Conservation (phyloP, 345 rosid species). For the Angophora floribunda region DNA sequence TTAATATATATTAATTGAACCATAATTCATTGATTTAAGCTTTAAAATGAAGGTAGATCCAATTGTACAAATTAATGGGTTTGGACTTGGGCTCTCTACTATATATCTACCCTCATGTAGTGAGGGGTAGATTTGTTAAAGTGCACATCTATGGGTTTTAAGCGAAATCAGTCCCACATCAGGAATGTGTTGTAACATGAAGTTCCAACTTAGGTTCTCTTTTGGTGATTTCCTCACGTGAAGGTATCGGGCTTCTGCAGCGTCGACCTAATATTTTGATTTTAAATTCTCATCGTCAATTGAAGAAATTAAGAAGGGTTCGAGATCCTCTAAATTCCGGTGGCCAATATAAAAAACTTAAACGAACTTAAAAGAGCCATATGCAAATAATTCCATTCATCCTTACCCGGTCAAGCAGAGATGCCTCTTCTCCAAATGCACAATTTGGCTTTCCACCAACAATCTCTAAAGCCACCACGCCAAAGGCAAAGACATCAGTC, state of each 20-base stretch:
- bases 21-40: too few relatives aligned
- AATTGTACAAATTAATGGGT: too few relatives aligned
- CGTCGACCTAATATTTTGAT: neutral
- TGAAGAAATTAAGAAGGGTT: neutral
- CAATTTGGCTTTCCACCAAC: conserved; percentile 64
- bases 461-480: conserved; percentile 51
- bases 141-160: neutral
- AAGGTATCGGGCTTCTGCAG: accelerated
- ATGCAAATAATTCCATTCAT: neutral
- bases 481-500: conserved; percentile 61
- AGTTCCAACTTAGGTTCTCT: neutral
- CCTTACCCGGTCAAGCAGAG: conserved; percentile 66
- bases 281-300: neutral
- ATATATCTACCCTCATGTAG: accelerated
- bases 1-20: too few relatives aligned
- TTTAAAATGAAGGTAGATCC: neutral
- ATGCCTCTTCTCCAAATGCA: conserved; percentile 30
- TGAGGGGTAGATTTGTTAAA: too few relatives aligned
- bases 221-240: neutral
- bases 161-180: too few relatives aligned
- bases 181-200: too few relatives aligned
- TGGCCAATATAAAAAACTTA: neutral
- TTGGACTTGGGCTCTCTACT: too few relatives aligned
- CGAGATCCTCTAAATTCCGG: too few relatives aligned
- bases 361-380: neutral